Evolutionary conservation across 2,329 filamentous ascomycete species (phyloP), one percentile per base, ranked within the genome.

Genomic region (Colletotrichum lupini): DNA sequence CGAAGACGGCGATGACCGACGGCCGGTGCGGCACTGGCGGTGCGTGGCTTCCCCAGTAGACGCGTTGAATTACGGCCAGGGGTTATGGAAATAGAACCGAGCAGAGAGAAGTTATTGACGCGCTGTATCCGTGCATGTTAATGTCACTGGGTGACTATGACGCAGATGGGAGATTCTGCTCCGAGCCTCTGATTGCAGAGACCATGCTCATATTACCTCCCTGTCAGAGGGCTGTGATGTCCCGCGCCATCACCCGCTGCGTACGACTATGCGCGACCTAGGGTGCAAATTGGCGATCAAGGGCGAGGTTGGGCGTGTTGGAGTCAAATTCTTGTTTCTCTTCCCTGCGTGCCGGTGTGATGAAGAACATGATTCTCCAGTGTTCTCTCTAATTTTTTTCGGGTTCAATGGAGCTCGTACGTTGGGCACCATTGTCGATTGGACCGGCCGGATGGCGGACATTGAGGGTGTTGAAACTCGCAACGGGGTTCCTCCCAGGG

Each of bases 371-470:
- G 22, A 32, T 26, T 57, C 4, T 7, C 24, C 49, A 24, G 32
- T 30, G 9, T 56, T 14, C 1, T 49, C 42, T 49, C 42, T 49
- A 0, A 19, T 19, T 14, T 56, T 56, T 56, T 42, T 37, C 49
- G 52, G 52, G 22, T 35, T 32, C 9, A 24, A 53, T 46, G 32
- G 57, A 30, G 66, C 22, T 32, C n/a, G 19, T 32, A 49, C 35
- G 11, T 58, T 32, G 63, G 62, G 28, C 62, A 65, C 35, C 46
- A 66, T 19, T 42, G 37, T 42, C 37, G 37, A 42, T 49, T 71
- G 62, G 61, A 49, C 32, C 9, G 24, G 24, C 12, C 12, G 32
- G 28, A 19, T 12, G 55, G 67, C 49, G 42, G 42, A 7, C 53
- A 52, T 37, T 37, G 22, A 24, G 35, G 22, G 32, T 26, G 16